Evolutionary conservation across 176 grass and related monocot species (phyloP).

Genomic region (Saccharum spontaneum): DNA sequence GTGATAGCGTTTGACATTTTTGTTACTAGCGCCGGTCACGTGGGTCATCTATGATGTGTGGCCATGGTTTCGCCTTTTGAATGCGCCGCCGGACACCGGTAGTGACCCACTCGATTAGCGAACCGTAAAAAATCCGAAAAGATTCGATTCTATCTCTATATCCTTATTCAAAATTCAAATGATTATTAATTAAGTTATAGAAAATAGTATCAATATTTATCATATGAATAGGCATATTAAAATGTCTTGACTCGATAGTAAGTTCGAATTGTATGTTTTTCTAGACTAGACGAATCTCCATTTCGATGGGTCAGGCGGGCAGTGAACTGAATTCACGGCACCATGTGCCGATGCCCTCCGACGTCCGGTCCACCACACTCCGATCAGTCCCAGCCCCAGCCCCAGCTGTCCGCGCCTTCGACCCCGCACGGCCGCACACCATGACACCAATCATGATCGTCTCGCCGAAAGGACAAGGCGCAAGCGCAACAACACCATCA

Average conservation of each 20-base stretch:
- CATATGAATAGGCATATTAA: neutral
- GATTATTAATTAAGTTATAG: neutral
- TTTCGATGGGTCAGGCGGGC: too few relatives aligned
- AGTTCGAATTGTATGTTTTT: neutral
- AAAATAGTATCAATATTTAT: neutral
- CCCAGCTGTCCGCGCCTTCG: neutral
- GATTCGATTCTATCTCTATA: neutral
- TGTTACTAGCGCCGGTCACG: neutral
- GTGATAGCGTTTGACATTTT: neutral
- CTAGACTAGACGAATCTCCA: neutral
- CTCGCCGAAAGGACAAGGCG: too few relatives aligned
- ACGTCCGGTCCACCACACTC: neutral
- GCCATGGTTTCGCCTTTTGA: constrained; percentile 28
- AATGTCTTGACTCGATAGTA: too few relatives aligned
- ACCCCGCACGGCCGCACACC: too few relatives aligned
- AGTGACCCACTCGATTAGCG: neutral
- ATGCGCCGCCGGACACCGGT: neutral
- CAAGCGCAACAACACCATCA: neutral
- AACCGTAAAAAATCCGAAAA: neutral
- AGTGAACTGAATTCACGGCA: neutral
- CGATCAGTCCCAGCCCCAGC: neutral
- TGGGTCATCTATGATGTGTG: neutral
- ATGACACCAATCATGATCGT: too few relatives aligned
- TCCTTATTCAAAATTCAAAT: neutral
- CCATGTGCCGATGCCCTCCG: neutral